A percentile compares a stretch with the other conserved stretches of the same genome.
Conservation (phyloP, 345 rosid species). For the Lenwebbia sp. region DNA sequence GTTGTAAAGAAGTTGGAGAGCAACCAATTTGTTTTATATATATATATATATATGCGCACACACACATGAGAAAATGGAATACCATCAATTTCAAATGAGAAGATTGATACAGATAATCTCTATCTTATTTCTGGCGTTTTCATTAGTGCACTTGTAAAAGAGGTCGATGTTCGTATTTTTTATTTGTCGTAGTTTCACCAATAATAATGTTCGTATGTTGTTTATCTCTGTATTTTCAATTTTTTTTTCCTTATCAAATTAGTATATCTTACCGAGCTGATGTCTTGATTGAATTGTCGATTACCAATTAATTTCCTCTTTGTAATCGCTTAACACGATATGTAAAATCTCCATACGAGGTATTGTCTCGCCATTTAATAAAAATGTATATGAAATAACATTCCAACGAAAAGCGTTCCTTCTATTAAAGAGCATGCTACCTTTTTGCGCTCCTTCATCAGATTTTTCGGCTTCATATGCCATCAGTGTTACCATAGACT, state of each 20-base stretch:
- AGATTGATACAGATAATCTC: not conserved
- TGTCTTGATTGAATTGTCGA: not conserved
- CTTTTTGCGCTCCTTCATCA: too few species aligned
- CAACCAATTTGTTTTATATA: too few species aligned
- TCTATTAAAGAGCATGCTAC: not conserved
- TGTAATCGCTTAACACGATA: not conserved
- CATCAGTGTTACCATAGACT: too few species aligned
- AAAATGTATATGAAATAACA: not conserved
- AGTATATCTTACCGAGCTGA: not conserved
- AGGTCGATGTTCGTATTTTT: not conserved
- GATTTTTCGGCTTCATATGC: too few species aligned
- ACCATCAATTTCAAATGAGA: not conserved
- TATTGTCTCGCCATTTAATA: not conserved
- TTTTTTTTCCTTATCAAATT: not conserved
- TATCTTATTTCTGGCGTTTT: not conserved
- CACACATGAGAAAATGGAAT: not conserved
- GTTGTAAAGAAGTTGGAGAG: not conserved
- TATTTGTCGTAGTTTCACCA: not conserved
- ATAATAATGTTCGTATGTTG: not conserved
- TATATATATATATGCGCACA: too few species aligned
- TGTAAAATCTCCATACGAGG: not conserved
- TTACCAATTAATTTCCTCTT: not conserved
- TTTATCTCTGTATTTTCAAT: not conserved
- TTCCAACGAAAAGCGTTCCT: not conserved
- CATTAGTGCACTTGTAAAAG: not conserved